Conservation (phyloP, 164 flowering plant genomes). For the Aristolochia fimbriata region DNA sequence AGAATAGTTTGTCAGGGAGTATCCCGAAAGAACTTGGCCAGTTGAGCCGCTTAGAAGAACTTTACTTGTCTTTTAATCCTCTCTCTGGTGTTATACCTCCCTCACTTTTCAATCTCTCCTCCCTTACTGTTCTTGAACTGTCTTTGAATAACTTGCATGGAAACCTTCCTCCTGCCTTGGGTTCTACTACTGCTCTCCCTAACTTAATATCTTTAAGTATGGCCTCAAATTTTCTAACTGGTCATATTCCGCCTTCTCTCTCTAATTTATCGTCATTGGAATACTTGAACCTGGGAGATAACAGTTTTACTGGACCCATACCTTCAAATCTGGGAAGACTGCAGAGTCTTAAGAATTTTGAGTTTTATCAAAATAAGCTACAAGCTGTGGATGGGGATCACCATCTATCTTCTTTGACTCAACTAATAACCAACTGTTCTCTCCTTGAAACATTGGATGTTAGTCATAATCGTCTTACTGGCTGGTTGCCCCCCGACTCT, state of each 20-base stretch:
- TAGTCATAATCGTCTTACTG: constrained; percentile 29
- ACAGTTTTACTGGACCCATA: neutral
- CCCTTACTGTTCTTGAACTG: no score
- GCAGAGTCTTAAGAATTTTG: neutral
- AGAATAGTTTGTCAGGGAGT: neutral
- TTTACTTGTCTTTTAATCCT: neutral
- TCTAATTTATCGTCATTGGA: no score
- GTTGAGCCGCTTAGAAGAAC: neutral
- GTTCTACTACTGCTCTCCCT: no score
- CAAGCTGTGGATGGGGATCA: constrained; percentile 10
- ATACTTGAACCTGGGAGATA: neutral
- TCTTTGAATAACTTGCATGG: no score
- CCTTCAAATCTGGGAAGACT: neutral
- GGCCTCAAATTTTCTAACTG: no score
- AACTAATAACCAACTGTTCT: constrained; percentile 12
- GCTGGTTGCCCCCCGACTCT: constrained; percentile 42
- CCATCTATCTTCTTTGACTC: constrained; percentile 3
- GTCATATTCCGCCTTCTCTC: no score
- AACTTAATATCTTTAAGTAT: no score
- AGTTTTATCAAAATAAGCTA: constrained; percentile 1
- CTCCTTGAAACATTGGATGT: constrained; percentile 18
- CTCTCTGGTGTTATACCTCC: no score
- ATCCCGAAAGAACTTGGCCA: constrained; percentile 1
- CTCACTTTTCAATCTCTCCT: no score
- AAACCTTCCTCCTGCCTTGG: no score